Percentiles rank a stretch among this genome's conserved stretches.
These are phyloP conservation scores for Eucalyptus sp. DNA, from an alignment of 345 rosid species.

Conservation along the genomic window DNA sequence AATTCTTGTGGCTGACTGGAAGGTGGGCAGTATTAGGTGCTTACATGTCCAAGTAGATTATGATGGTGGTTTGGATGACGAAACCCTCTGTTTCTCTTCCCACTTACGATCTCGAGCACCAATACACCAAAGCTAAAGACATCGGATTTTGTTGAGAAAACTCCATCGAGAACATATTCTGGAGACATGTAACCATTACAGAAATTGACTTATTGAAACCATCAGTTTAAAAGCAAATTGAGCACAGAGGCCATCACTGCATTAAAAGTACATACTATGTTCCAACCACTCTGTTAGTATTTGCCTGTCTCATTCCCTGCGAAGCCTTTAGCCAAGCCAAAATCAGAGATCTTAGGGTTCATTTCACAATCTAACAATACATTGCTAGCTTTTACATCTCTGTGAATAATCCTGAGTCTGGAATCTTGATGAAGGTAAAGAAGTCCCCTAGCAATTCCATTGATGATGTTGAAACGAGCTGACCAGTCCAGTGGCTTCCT, in stretches of 20 bases:
- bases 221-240: neutral
- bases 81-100: constrained; percentile 12
- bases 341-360: too few species aligned
- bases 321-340: too few species aligned
- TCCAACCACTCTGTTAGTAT: constrained; percentile 4
- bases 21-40: neutral
- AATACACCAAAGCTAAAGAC: constrained; percentile 29
- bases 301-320: neutral
- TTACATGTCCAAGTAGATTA: constrained; percentile 25
- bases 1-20: neutral
- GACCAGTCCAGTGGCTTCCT: too few species aligned
- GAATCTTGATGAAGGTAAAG: too few species aligned
- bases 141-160: constrained; percentile 22
- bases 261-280: constrained; percentile 9
- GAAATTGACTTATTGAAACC: neutral
- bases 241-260: neutral
- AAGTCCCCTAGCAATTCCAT: too few species aligned
- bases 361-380: too few species aligned
- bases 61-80: constrained; percentile 8
- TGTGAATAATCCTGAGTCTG: too few species aligned
- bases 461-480: too few species aligned
- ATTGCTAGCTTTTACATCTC: too few species aligned
- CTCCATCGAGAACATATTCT: constrained; percentile 23
- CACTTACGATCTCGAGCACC: constrained; percentile 14
- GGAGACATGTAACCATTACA: constrained; percentile 39